These are phyloP conservation scores for Trichophyton simii DNA, from an alignment of 2,329 filamentous ascomycete genomes.

Conservation along the genomic window DNA sequence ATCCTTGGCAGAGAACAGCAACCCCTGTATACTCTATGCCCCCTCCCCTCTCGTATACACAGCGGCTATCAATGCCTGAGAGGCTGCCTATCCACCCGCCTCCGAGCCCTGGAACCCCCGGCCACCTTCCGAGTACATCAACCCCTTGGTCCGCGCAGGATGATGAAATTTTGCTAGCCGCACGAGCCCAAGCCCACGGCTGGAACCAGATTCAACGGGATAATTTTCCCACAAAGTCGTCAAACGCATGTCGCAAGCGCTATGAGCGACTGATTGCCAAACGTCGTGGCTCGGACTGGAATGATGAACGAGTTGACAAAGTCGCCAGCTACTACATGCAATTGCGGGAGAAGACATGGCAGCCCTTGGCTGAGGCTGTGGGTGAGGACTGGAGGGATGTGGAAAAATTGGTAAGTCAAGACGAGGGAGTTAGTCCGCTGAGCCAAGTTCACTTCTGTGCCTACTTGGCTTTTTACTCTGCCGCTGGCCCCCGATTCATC, in stretches of 20 bases:
- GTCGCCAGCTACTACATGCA: constrained; percentile 68
- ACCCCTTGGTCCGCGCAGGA: constrained; percentile 62
- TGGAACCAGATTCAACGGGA: constrained; percentile 68
- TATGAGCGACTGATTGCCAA: constrained; percentile 75
- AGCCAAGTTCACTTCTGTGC: not conserved
- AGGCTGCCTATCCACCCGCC: constrained; percentile 1
- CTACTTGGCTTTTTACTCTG: not conserved
- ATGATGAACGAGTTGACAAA: constrained; percentile 58
- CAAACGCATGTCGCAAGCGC: constrained; percentile 79
- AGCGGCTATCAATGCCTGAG: not conserved
- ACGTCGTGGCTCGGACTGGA: constrained; percentile 61
- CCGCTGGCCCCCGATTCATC: not conserved
- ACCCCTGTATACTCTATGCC: constrained; percentile 6
- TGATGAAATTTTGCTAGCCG: constrained; percentile 59
- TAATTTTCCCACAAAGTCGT: constrained; percentile 62
- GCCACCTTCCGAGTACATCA: constrained; percentile 11
- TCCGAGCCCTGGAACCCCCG: constrained; percentile 8
- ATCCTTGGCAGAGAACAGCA: constrained; percentile 7
- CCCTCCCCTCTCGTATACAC: constrained; percentile 12
- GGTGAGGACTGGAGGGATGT: constrained; percentile 52
- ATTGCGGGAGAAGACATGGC: constrained; percentile 72
- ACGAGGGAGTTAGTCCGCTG: not conserved
- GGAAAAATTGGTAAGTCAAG: constrained; percentile 62
- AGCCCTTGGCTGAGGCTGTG: constrained; percentile 51
- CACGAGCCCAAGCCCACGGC: constrained; percentile 63